Evolutionary conservation across 805 yeast genomes (phyloP), one percentile per base, ranked within the genome.

Genomic region (Hanseniaspora thailandica): DNA sequence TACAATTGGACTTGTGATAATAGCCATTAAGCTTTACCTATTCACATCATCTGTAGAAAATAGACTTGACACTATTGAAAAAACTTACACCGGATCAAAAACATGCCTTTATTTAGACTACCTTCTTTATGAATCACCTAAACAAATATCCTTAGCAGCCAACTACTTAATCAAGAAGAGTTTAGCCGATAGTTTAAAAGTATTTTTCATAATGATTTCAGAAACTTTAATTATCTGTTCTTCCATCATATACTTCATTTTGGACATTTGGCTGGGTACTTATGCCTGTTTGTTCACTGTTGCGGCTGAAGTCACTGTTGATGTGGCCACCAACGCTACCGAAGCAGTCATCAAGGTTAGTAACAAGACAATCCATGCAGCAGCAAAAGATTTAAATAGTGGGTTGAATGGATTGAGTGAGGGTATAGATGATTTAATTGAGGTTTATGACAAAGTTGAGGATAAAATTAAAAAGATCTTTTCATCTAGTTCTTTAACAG

Each of bases 231-330:
- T 78, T 0, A 82, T 80, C 0, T 68, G 81, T 7, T 82, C 84
- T 59, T 71, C 74, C 40, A 57, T 88, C 39, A 63, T 86, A 0
- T 62, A 78, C 4, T 86, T 90, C 62, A 69, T 78, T 7, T 68
- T 90, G 8, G 87, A 88, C 31, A 60, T 90, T 57, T 76, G 84
- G 46, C 65, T 88, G 2, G 97, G 97, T 0, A 93, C 97, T 0
- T 86, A 86, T 66, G 82, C 84, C 0, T 93, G 98, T 65, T 70
- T 93, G 13, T 64, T 87, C 13, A 78, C 84, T 0, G 81, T 93
- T 5, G 78, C 88, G 0, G 71, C 89, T 6, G 81, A 78, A 60
- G 86, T 89, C 3, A 75, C 85, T 0, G 82, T 81, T 1, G 80
- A 78, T 58, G 78, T 80, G 30, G 94, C 94, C 0, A 64, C 85